Conservation (phyloP, 164 flowering plant genomes). For the Santalum album region DNA sequence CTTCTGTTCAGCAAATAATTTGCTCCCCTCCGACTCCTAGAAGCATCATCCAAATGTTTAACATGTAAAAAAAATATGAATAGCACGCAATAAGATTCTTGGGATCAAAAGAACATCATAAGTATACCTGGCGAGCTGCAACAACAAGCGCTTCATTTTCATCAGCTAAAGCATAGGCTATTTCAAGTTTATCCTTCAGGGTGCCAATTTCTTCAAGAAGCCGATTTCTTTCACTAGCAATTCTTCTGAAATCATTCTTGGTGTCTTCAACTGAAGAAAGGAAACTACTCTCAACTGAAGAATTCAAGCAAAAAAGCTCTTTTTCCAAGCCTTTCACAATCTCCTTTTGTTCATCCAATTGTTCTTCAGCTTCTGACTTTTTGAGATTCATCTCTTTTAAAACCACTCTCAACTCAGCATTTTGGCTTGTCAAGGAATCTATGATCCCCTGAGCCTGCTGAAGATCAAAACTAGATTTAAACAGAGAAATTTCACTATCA, state of each 20-base stretch:
- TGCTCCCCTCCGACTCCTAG: constrained; percentile 74
- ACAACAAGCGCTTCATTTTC: constrained; percentile 82
- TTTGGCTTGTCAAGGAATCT: constrained; percentile 38
- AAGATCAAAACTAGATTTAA: constrained; percentile 36
- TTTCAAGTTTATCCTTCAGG: constrained; percentile 53
- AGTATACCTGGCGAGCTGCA: constrained; percentile 76
- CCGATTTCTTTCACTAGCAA: constrained; percentile 41
- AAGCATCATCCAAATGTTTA: constrained; percentile 2
- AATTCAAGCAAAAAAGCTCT: constrained; percentile 46
- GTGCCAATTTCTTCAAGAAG: constrained; percentile 41
- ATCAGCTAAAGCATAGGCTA: constrained; percentile 66
- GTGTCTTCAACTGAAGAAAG: constrained; percentile 25
- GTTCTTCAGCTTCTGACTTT: constrained; percentile 44
- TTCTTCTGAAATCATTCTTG: constrained; percentile 35
- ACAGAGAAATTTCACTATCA: constrained; percentile 39
- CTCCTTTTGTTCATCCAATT: constrained; percentile 52
- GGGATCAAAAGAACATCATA: neutral
- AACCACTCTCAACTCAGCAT: constrained; percentile 40
- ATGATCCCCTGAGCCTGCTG: constrained; percentile 37
- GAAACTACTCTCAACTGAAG: constrained; percentile 31
- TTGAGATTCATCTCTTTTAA: constrained; percentile 45
- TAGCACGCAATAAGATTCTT: neutral
- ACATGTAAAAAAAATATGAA: neutral
- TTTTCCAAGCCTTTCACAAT: constrained; percentile 48
- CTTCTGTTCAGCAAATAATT: constrained; percentile 74